A percentile compares a stretch with the other conserved stretches of the same genome.
Conservation (phyloP, 768 basidiomycete genomes). For the Russula virescens region DNA sequence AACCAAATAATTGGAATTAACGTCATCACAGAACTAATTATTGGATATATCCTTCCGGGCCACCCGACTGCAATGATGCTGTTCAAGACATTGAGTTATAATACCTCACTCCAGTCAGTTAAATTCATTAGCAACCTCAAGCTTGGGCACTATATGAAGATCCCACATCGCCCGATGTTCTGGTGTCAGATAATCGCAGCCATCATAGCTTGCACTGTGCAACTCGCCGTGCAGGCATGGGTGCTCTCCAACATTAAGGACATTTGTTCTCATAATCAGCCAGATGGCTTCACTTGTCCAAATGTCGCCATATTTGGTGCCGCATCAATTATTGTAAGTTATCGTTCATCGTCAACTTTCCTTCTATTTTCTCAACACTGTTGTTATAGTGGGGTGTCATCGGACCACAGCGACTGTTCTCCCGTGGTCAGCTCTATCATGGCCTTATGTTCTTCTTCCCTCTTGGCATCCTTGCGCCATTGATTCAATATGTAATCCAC, state of each 20-base stretch:
- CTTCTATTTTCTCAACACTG: neutral
- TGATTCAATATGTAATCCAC: conserved; percentile 46
- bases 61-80: conserved; percentile 78
- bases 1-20: conserved; percentile 73
- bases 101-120: conserved; percentile 62
- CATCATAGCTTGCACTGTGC: conserved; percentile 62
- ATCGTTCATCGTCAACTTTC: neutral
- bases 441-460: conserved; percentile 73
- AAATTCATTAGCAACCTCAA: conserved; percentile 73
- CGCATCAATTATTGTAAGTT: conserved; percentile 64
- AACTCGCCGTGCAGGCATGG: conserved; percentile 74
- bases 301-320: conserved; percentile 68
- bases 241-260: conserved; percentile 63
- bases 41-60: conserved; percentile 75
- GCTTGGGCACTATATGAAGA: conserved; percentile 66
- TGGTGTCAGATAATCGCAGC: conserved; percentile 61
- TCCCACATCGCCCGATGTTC: conserved; percentile 73
- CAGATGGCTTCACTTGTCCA: conserved; percentile 66
- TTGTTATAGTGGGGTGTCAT: conserved; percentile 52
- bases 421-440: conserved; percentile 5
- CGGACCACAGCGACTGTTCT: conserved; percentile 47
- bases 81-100: conserved; percentile 81
- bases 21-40: conserved; percentile 76
- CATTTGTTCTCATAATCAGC: conserved; percentile 53
- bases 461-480: conserved; percentile 58